These are phyloP conservation scores for Penicillium egyptiacum DNA, from an alignment of 495 filamentous ascomycete genomes.

Conservation along the genomic window DNA sequence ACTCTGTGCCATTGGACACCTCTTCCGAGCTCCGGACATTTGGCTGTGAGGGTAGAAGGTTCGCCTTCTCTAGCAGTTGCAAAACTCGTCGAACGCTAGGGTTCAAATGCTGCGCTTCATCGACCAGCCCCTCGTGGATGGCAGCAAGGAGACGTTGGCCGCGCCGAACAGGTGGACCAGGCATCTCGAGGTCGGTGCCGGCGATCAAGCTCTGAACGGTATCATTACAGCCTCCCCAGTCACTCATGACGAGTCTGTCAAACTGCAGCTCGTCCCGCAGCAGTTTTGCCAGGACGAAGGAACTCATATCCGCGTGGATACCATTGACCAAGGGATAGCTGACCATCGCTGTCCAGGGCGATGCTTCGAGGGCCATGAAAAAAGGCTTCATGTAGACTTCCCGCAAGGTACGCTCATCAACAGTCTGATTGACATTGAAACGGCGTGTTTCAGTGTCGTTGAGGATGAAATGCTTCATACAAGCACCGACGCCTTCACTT, in stretches of 20 bases:
- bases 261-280: slow-evolving; percentile 71
- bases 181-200: no score
- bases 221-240: slow-evolving; percentile 52
- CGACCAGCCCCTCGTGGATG: no score
- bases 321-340: slow-evolving; percentile 77
- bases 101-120: no score
- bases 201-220: no score
- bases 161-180: no score
- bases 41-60: no score
- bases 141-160: no score
- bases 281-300: slow-evolving; percentile 55
- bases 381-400: slow-evolving; percentile 76
- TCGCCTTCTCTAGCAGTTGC: no score
- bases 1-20: no score
- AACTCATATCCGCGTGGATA: slow-evolving; percentile 63
- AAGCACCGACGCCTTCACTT: slow-evolving; percentile 59
- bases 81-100: no score
- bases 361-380: slow-evolving; percentile 61
- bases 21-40: no score
- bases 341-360: slow-evolving; percentile 68
- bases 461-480: slow-evolving; percentile 70
- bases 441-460: slow-evolving; percentile 69
- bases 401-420: slow-evolving; percentile 63
- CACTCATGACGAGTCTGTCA: slow-evolving; percentile 67
- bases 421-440: slow-evolving; percentile 56